phyloP scores from a whole-genome alignment of 192 early-diverging fungal species.

The Phycomyces blakesleeanus region DNA sequence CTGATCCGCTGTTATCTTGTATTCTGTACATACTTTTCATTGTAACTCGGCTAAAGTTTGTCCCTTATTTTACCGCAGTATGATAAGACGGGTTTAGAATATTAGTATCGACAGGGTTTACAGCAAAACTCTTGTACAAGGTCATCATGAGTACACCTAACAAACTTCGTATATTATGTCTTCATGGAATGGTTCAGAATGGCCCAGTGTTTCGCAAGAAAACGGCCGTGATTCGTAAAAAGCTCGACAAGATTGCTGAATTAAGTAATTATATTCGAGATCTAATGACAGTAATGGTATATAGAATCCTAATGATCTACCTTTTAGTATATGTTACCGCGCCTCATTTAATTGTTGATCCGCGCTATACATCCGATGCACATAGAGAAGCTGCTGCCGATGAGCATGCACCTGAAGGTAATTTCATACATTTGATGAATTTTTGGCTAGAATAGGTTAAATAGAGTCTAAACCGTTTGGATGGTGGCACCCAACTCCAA shows the following conservation, averaged over 20 bases:
- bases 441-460: too few relatives aligned
- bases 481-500: constrained; percentile 43
- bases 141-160: constrained; percentile 3
- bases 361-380: constrained; percentile 38
- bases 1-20: too few relatives aligned
- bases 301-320: too few relatives aligned
- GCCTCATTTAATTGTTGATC: constrained; percentile 45
- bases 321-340: constrained; percentile 56
- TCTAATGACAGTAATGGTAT: too few relatives aligned
- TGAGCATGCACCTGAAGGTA: constrained; percentile 38
- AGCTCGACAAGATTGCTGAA: constrained; percentile 47
- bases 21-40: too few relatives aligned
- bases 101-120: too few relatives aligned
- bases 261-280: constrained; percentile 34
- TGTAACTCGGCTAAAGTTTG: too few relatives aligned
- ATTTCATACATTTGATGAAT: too few relatives aligned
- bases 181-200: constrained; percentile 55
- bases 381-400: constrained; percentile 35
- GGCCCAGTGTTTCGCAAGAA: constrained; percentile 47
- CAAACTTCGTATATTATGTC: constrained; percentile 48
- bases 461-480: constrained; percentile 37
- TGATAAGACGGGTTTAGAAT: too few relatives aligned
- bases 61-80: too few relatives aligned
- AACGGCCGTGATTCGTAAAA: constrained; percentile 48
- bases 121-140: too few relatives aligned